These are phyloP conservation scores for Psilocybe subaeruginosa DNA, from an alignment of 768 basidiomycete species.

Conservation along the genomic window DNA sequence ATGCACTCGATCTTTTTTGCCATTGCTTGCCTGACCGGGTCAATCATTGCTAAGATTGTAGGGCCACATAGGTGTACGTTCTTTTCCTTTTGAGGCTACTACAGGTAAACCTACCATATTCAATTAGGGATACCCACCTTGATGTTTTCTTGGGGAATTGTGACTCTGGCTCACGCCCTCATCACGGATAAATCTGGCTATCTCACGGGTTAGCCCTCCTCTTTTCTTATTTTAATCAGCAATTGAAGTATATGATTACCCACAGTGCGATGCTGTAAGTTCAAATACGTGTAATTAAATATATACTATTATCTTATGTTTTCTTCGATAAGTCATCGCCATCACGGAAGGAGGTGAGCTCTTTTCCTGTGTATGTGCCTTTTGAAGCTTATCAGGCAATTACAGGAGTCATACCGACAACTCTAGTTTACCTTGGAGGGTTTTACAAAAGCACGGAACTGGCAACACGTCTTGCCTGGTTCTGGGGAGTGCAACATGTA, in stretches of 20 bases:
- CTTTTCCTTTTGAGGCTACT: background rate
- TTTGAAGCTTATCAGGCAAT: background rate
- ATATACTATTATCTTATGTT: background rate
- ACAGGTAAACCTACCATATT: background rate
- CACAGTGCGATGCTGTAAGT: constrained; percentile 38
- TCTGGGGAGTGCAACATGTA: constrained; percentile 42
- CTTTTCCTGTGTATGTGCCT: background rate
- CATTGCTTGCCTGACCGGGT: constrained; percentile 35
- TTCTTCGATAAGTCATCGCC: constrained; percentile 34
- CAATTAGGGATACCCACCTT: constrained; percentile 37
- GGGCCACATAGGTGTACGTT: constrained; percentile 38
- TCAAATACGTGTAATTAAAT: constrained; percentile 27
- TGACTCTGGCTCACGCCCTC: constrained; percentile 37
- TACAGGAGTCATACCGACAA: constrained; percentile 36
- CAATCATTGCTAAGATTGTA: constrained; percentile 41
- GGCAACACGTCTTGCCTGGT: constrained; percentile 42
- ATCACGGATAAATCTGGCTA: constrained; percentile 39
- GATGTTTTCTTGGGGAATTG: constrained; percentile 44
- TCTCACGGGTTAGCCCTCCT: constrained; percentile 28
- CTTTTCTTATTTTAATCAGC: background rate
- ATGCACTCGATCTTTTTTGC: constrained; percentile 40
- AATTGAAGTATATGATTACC: background rate
- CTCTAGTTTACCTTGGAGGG: constrained; percentile 43
- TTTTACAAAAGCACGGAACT: constrained; percentile 49
- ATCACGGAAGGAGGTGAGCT: constrained; percentile 39